Evolutionary conservation across 1,284 basidiomycete species (phyloP).

Genomic region (Ceratobasidium sp.): DNA sequence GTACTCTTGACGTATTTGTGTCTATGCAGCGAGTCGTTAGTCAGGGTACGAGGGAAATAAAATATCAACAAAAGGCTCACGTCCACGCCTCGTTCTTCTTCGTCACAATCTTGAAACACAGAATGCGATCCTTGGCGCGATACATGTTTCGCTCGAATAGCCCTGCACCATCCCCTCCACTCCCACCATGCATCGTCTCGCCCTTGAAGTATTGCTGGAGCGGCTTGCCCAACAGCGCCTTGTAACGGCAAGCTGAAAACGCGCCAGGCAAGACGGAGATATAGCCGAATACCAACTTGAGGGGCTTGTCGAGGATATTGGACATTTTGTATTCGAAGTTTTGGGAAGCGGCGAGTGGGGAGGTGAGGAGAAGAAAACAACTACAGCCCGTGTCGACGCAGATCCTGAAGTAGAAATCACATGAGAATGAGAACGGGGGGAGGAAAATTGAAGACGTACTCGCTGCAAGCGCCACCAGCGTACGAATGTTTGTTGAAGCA

Average conservation of each 20-base stretch:
- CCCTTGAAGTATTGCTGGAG: conserved; percentile 59
- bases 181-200: conserved; percentile 83
- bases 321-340: conserved; percentile 97
- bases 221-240: conserved; percentile 28
- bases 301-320: conserved; percentile 92
- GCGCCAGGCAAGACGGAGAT: conserved; percentile 89
- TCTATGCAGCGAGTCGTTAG: conserved; percentile 57
- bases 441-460: conserved; percentile 64
- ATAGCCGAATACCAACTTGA: conserved; percentile 93
- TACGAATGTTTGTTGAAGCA: conserved; percentile 91
- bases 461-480: conserved; percentile 95
- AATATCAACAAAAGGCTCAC: conserved; percentile 62
- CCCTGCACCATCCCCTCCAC: conserved; percentile 68
- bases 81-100: conserved; percentile 88
- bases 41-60: not conserved
- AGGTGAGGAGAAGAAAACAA: conserved; percentile 83
- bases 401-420: conserved; percentile 64
- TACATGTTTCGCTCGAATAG: conserved; percentile 68
- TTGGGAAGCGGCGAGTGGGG: conserved; percentile 91
- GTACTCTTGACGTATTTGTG: conserved; percentile 93
- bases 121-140: conserved; percentile 92
- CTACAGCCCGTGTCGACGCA: conserved; percentile 85
- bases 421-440: conserved; percentile 2
- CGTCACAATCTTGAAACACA: conserved; percentile 98
- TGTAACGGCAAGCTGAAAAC: conserved; percentile 91